phyloP scores from a whole-genome alignment of 192 early-diverging fungal genomes.

The Coemansia asiatica region DNA sequence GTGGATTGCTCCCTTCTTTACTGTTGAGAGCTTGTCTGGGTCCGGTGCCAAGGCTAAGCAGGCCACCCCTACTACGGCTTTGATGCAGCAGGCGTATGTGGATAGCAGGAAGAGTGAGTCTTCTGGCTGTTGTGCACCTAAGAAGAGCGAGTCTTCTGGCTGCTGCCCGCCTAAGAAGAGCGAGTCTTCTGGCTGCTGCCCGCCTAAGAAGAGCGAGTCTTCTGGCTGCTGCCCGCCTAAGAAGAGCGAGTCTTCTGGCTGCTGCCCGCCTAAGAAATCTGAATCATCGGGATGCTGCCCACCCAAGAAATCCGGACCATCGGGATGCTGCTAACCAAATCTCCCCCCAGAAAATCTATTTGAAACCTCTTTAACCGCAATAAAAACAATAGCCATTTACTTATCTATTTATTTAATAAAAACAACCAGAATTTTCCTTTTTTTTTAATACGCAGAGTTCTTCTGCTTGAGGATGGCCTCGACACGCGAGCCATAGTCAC shows the following conservation, averaged over 20 bases:
- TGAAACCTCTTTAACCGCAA: too few relatives aligned
- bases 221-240: not conserved
- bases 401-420: not conserved
- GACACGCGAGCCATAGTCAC: slow-evolving; percentile 59
- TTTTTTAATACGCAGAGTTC: slow-evolving; percentile 11
- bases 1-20: not conserved
- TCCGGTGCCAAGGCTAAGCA: not conserved
- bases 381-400: not conserved
- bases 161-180: not conserved
- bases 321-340: too few relatives aligned
- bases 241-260: not conserved
- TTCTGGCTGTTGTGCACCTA: not conserved
- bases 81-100: slow-evolving; percentile 3
- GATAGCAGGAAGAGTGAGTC: not conserved
- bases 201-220: not conserved
- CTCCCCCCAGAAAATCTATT: too few relatives aligned
- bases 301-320: too few relatives aligned
- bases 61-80: not conserved
- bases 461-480: slow-evolving; percentile 34
- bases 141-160: not conserved
- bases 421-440: not conserved
- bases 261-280: not conserved
- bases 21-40: not conserved
- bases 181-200: not conserved
- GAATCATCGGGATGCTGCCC: not conserved